A percentile compares a stretch with the other conserved stretches of the same genome.
Conservation (phyloP, 768 basidiomycete genomes). For the Cytidiella melzeri region DNA sequence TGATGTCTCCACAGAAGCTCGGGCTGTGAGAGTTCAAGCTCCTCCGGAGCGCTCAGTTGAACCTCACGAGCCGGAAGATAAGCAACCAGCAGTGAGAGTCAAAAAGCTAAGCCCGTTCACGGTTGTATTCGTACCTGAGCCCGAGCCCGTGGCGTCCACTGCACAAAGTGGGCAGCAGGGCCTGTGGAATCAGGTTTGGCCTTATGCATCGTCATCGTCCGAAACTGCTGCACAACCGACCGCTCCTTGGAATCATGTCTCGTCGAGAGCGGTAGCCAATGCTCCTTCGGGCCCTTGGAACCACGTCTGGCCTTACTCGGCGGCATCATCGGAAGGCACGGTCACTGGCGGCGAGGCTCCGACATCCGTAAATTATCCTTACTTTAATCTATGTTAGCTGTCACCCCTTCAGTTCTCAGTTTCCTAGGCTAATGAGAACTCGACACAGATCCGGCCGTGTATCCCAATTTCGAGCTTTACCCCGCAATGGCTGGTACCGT, state of each 20-base stretch:
- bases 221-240: too few species aligned
- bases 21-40: background rate
- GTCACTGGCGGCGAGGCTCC: background rate
- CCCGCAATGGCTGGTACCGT: conserved; percentile 14
- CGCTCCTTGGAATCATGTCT: too few species aligned
- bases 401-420: background rate
- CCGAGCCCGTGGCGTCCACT: background rate
- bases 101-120: conserved; percentile 3
- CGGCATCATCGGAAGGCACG: conserved; percentile 8
- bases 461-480: conserved; percentile 27
- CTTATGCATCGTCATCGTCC: conserved; percentile 6
- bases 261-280: too few species aligned
- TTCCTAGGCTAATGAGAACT: background rate
- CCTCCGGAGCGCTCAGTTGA: background rate
- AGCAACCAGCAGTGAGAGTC: conserved; percentile 15
- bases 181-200: conserved; percentile 16
- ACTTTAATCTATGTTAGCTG: conserved; percentile 24
- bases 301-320: conserved; percentile 17
- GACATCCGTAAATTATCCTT: conserved; percentile 25
- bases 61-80: conserved; percentile 53
- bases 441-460: conserved; percentile 35
- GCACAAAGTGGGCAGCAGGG: background rate
- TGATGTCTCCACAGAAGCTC: background rate
- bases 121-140: background rate
- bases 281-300: conserved; percentile 21